Evolutionary conservation across 1,284 basidiomycete species (phyloP), one percentile per base, ranked within the genome.

Genomic region (Heterobasidion annosum): DNA sequence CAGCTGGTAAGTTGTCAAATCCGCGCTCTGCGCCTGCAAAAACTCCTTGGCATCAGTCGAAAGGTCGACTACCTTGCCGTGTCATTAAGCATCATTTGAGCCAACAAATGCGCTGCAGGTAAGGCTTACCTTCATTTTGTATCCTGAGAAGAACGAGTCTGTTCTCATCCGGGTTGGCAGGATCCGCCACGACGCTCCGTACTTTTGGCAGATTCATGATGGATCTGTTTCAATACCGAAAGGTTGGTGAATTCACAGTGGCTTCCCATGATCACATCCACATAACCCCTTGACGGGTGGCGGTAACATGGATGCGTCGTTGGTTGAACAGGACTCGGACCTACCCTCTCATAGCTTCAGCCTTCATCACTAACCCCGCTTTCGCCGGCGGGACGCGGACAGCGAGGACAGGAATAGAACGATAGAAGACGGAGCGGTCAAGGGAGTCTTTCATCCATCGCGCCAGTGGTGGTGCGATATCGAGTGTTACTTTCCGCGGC

Each of bases 141-240:
- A 81, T 77, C 49, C 78, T 76, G 19, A 93, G 68, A 32, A 93
- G 66, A 0, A 93, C 68, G 9, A 91, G 70, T 43, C 82, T 77
- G 56, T 75, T 67, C 10, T 72, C 74, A 25, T 73, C 67, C 12
- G 79, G 74, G 63, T 82, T 77, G 34, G 69, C 67, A 16, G 78
- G 72, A 63, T 83, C 78, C 35, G 69, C 68, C 1, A 81, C 68
- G 9, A 93, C 82, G 25, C 70, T 79, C 56, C 77, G 81, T 19
- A 84, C 68, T 69, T 79, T 86, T 9, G 85, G 83, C 4, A 92
- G 64, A 67, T 88, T 80, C 61, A 92, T 70, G 43, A 84, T 61
- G 16, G 68, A 69, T 47, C 82, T 85, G 59, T 25, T 25, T 25
- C 8, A 13, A 34, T 25, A 16, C 7, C 15, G 12, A 35, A 48